phyloP scores from a whole-genome alignment of 768 basidiomycete species.

The Tulasnella sp. region DNA sequence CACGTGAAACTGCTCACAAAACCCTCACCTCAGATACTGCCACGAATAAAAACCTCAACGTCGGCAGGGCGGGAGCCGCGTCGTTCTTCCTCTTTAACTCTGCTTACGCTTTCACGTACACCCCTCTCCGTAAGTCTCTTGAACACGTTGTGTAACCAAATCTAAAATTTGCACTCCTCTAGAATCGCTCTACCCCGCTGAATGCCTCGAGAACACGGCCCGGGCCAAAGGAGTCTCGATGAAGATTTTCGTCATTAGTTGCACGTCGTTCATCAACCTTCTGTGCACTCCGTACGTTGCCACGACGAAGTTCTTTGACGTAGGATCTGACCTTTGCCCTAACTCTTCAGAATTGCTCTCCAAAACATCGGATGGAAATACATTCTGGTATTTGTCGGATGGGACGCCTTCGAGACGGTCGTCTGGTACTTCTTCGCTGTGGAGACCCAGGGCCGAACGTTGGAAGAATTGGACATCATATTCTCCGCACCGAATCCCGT shows the following conservation, averaged over 20 bases:
- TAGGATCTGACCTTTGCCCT: neutral
- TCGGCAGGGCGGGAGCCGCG: conserved; percentile 22
- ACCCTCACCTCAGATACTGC: neutral
- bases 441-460: conserved; percentile 21
- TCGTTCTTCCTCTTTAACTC: conserved; percentile 23
- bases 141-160: neutral
- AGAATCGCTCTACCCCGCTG: conserved; percentile 22
- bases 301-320: neutral
- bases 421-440: conserved; percentile 26
- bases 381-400: conserved; percentile 21
- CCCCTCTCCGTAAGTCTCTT: conserved; percentile 19
- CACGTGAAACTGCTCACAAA: neutral
- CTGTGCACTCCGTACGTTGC: conserved; percentile 19
- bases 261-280: conserved; percentile 23
- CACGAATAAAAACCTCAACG: conserved; percentile 14
- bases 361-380: conserved; percentile 11
- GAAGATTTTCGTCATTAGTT: conserved; percentile 21
- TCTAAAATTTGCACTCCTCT: neutral
- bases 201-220: conserved; percentile 23
- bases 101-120: conserved; percentile 23
- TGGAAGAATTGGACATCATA: conserved; percentile 12
- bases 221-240: conserved; percentile 25
- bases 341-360: conserved; percentile 6
- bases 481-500: conserved; percentile 11
- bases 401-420: conserved; percentile 22